A percentile compares a stretch with the other conserved stretches of the same genome.
These are phyloP conservation scores for Corymbia calophylla DNA, from an alignment of 441 rosid genomes.

Conservation along the genomic window DNA sequence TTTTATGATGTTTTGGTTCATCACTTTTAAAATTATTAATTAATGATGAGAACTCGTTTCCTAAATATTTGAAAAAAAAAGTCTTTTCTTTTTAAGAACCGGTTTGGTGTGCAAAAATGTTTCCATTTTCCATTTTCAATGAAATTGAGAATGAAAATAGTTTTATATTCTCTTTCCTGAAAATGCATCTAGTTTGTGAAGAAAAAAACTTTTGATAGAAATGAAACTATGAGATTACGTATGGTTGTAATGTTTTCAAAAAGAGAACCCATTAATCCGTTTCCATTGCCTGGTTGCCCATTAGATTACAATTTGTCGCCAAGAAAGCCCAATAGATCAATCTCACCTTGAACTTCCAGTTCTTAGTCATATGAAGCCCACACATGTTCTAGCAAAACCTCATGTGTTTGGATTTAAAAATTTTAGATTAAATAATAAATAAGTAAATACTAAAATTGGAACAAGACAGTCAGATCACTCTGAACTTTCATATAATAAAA, in stretches of 20 bases:
- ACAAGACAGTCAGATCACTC: too few species aligned
- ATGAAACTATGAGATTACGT: background rate
- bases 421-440: rapidly evolving
- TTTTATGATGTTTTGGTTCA: background rate
- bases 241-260: background rate
- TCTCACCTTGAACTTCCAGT: background rate
- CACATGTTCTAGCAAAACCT: rapidly evolving
- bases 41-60: background rate
- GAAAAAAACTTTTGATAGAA: background rate
- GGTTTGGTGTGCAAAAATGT: rapidly evolving
- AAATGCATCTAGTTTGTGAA: background rate
- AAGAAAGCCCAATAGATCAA: too few species aligned
- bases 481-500: too few species aligned
- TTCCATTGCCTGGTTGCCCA: rapidly evolving
- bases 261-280: background rate
- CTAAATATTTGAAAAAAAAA: too few species aligned
- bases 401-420: too few species aligned
- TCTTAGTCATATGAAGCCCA: background rate
- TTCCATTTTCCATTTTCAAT: background rate
- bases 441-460: too few species aligned
- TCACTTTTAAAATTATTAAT: background rate
- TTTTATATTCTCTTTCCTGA: background rate
- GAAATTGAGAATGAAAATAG: background rate
- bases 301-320: too few species aligned
- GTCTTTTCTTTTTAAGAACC: rapidly evolving